A percentile compares a stretch with the other conserved stretches of the same genome.
phyloP scores from a whole-genome alignment of 2,329 filamentous ascomycete species.

The Apiospora malaysiana region DNA sequence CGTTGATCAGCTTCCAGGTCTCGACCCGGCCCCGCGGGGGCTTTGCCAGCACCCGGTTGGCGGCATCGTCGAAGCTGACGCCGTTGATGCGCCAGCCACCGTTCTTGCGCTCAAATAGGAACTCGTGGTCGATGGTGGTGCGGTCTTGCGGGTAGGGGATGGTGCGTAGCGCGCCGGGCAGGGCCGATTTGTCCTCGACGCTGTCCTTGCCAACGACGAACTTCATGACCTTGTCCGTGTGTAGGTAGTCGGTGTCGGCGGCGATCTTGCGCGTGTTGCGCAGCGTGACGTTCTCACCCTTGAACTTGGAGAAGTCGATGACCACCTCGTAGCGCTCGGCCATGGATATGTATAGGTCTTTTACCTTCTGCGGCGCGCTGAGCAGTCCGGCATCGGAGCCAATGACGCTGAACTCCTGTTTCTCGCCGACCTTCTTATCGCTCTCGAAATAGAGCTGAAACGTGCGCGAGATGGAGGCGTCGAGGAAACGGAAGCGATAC shows the following conservation, averaged over 20 bases:
- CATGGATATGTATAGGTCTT: constrained; percentile 53
- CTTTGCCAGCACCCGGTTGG: constrained; percentile 53
- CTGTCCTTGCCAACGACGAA: constrained; percentile 51
- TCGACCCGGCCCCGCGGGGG: constrained; percentile 53
- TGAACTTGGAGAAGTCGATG: constrained; percentile 57
- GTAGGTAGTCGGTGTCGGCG: constrained; percentile 54
- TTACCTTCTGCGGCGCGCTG: constrained; percentile 47
- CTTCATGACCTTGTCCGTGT: constrained; percentile 58
- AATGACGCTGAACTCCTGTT: constrained; percentile 57
- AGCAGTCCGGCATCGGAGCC: constrained; percentile 60
- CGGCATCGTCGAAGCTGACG: constrained; percentile 50
- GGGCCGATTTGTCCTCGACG: constrained; percentile 43
- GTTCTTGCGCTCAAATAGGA: constrained; percentile 51
- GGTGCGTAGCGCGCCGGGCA: constrained; percentile 42
- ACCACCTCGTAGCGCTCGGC: constrained; percentile 65
- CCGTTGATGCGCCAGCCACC: constrained; percentile 58
- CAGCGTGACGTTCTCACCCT: constrained; percentile 53
- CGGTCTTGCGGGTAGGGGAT: constrained; percentile 47
- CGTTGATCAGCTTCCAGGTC: constrained; percentile 57
- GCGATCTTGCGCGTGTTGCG: constrained; percentile 45
- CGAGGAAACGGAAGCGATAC: constrained; percentile 62
- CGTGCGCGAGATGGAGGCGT: constrained; percentile 52
- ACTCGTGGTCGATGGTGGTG: constrained; percentile 48
- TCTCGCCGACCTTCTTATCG: constrained; percentile 37
- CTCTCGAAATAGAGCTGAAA: constrained; percentile 54